Base-by-base conservation (phyloP, 208 protist species). In the Crithidia acanthocephali region DNA sequence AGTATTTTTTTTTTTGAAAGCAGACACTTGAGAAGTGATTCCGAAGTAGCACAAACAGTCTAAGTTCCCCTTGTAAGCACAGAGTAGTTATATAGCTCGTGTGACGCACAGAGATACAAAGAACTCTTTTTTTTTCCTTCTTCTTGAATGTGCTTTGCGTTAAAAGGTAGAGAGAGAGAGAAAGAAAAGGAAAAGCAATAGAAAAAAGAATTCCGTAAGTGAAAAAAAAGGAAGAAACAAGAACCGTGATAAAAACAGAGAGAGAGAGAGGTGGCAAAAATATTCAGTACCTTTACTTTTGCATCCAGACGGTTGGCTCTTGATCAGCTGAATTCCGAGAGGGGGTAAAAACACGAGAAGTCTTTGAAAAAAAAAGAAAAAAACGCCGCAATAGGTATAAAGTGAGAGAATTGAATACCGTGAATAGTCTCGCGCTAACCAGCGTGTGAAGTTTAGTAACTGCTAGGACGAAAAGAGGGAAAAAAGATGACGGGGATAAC, bases 401-500 rank as follows among this genome's bases (percentile, higher is more conserved):
- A 18, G 30, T 4, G 30, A 23, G 30, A 3, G 11, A 40, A 1
- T 51, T 0, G 18, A 40, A 40, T 4, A 58, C 30, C 30, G 9
- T 20, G 15, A 58, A 40, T 2, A 18, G 3, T 10, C 0, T 11
- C 33, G 30, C 33, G 18, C 33, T 16, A 44, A 13, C 37, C 37
- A 44, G 37, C 37, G 13, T 7, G 37, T 7, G 37, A 13, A 16
- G 37, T 16, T 44, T 44, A 44, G 7, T 13, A 44, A 7, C 37
- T 7, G 13, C 13, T 18, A 58, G 25, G 40, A 25, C 9, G 25
- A 58, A 58, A 58, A 40, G 30, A n/a, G 16, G 0, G 52, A 22
- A 25, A 22, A 58, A 40, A 40, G 9, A 74, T 50, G 59, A 40
- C 30, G 52, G 32, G 35, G 78, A 22, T 22, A 51, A 77, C 72